Evolutionary conservation across 768 basidiomycete species (phyloP), one percentile per base, ranked within the genome.

Genomic region (Roridomyces roridus): DNA sequence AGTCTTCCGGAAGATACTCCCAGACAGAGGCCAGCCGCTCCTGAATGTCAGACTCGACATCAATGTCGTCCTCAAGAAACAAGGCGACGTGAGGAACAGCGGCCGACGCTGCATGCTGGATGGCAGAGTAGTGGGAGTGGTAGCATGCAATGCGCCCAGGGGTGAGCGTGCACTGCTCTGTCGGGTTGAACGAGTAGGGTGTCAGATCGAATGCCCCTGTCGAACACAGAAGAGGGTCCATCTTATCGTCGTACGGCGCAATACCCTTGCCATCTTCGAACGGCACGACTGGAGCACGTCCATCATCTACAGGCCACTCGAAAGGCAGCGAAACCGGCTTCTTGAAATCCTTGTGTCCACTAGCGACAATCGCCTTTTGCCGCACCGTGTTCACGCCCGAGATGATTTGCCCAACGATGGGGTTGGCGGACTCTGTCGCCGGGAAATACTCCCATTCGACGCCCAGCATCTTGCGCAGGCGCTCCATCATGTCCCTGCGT

Each of bases 41-140:
- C 6, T 72, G 61, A 12, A 88, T 80, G 61, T 91, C 83, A 25
- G 69, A 74, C 71, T 92, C 91, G 82, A 91, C 85, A 66, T 92
- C 88, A 10, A 92, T 74, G 59, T 92, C 91, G 65, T 92, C 91
- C 69, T 92, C 91, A 8, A 91, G 73, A n/a, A 92, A 77, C 9
- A 91, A 52, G 0, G 77, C 74, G 2, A 80, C 74, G 10, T 75
- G 75, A 14, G 29, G 31, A 15, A 31, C 14, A 31, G 29, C 29
- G 52, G 73, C 66, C 4, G 42, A 36, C 43, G 25, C 56, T 43
- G 18, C 37, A 29, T 39, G 70, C 72, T 74, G 79, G 28, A 91
- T 80, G 29, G 80, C 75, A 26, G 72, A 76, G 12, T 85, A 57
- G 67, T 91, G 89, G 1, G 89, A 90, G 64, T 85, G 74, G 87